Base-by-base conservation (phyloP, 495 filamentous ascomycete species). In the Talaromyces borbonicus region DNA sequence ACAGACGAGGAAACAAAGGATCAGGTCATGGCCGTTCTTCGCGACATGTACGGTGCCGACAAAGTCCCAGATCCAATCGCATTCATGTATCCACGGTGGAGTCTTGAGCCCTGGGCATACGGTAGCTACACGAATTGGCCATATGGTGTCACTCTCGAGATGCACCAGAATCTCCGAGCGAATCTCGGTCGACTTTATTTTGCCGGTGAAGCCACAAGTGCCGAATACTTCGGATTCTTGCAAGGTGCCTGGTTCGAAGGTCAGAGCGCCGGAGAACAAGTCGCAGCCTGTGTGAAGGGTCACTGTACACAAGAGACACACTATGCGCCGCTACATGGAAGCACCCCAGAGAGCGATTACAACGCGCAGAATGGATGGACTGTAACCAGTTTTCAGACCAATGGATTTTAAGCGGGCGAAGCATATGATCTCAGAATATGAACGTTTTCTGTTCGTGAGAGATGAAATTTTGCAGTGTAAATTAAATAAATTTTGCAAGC, bases 121-220 rank as follows among this genome's bases (percentile, higher is more conserved):
- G 84, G 84, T 4, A 78, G 73, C 41, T 89, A 87, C 57, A 80
- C 77, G 14, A 87, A 87, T 54, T 87, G 82, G 83, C 83, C 84
- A 0, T 60, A 73, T 0, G 77, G 78, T 3, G 77, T 76, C 22
- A 81, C 73, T 3, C 66, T 85, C 1, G 75, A 84, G 52, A 77
- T 69, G 60, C 84, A 88, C 54, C 77, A 87, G 57, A 86, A 86
- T 48, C 67, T 87, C 37, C 70, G 82, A 1, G 80, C 82, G n/a
- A 83, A 84, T 52, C 61, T 80, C 0, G 74, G 71, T 42, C 59
- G 76, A 3, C 55, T 88, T 15, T 85, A 71, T 62, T 88, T 85
- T 57, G 82, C 83, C 1, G 84, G 84, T 1, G 84, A 87, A 53
- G 77, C 79, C 20, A 85, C 81, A 0, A 84, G 78, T 49, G 63